phyloP scores from a whole-genome alignment of 495 filamentous ascomycete species.

The Aspergillus sclerotiicarbonarius region DNA sequence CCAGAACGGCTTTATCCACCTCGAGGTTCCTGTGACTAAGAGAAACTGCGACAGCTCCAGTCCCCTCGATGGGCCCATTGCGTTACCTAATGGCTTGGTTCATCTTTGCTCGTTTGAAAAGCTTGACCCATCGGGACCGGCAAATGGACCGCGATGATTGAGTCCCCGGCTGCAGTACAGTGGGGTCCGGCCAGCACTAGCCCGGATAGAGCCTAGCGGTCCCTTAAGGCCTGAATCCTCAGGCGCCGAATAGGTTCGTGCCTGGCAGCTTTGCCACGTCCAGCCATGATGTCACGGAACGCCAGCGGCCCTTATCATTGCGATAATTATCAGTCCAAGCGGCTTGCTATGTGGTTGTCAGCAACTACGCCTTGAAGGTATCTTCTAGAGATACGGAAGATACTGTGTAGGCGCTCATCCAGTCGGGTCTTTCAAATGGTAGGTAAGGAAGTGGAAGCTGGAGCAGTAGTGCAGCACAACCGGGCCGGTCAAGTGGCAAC shows the following conservation, averaged over 20 bases:
- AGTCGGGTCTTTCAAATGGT: too few species aligned
- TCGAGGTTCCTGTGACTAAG: neutral
- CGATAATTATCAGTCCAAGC: too few species aligned
- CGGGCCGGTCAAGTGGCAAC: conserved; percentile 21
- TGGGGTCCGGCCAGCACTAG: neutral
- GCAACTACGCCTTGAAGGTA: too few species aligned
- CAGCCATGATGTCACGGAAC: too few species aligned
- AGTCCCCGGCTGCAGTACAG: neutral
- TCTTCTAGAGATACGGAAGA: too few species aligned
- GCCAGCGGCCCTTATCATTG: too few species aligned
- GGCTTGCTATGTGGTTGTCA: too few species aligned
- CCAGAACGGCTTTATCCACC: neutral
- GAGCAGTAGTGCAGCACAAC: neutral
- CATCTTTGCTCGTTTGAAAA: neutral
- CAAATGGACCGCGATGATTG: neutral
- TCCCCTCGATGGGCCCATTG: neutral
- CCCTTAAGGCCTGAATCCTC: neutral
- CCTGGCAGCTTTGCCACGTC: too few species aligned
- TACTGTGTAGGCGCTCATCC: too few species aligned
- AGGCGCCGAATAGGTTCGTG: neutral
- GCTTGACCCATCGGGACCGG: neutral
- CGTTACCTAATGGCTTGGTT: conserved; percentile 2
- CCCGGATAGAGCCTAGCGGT: neutral
- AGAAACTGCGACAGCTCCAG: neutral
- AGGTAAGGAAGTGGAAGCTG: too few species aligned